Evolutionary conservation across 495 filamentous ascomycete genomes (phyloP).

Genomic region (Aspergillus panamensis): DNA sequence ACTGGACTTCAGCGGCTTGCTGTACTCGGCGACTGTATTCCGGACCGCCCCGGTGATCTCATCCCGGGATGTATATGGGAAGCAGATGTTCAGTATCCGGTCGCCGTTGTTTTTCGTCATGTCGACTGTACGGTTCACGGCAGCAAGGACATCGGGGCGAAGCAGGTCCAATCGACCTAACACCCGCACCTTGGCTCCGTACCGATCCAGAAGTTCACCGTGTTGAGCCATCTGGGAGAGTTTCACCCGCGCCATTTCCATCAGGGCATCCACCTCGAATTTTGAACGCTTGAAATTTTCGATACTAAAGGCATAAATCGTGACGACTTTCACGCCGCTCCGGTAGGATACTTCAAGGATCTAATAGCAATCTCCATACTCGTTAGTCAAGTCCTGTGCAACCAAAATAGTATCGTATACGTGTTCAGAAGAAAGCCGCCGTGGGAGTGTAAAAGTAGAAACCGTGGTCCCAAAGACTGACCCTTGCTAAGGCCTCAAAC

Average conservation of each 20-base stretch:
- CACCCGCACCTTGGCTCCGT: constrained; percentile 81
- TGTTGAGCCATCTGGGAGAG: constrained; percentile 86
- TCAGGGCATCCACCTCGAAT: constrained; percentile 93
- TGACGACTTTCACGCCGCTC: constrained; percentile 87
- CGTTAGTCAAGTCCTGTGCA: constrained; percentile 9
- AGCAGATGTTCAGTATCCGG: constrained; percentile 90
- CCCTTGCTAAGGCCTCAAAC: constrained; percentile 88
- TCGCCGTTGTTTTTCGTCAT: constrained; percentile 80
- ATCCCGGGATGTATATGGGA: constrained; percentile 92
- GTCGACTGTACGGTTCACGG: constrained; percentile 75
- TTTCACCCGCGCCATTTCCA: constrained; percentile 97
- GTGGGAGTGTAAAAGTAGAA: neutral
- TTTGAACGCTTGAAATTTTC: constrained; percentile 99
- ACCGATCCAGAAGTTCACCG: constrained; percentile 87
- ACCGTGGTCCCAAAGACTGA: constrained; percentile 29
- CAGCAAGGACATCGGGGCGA: constrained; percentile 80
- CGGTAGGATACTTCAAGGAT: constrained; percentile 98
- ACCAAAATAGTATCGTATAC: neutral
- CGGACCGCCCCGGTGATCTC: constrained; percentile 93
- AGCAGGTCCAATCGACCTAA: constrained; percentile 78
- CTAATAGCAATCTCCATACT: constrained; percentile 35
- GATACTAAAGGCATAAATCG: constrained; percentile 96
- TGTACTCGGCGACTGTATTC: constrained; percentile 79
- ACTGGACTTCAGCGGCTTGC: constrained; percentile 54
- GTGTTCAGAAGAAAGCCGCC: neutral